These are phyloP conservation scores for Firmiana major DNA, from an alignment of 345 rosid genomes.

Conservation along the genomic window DNA sequence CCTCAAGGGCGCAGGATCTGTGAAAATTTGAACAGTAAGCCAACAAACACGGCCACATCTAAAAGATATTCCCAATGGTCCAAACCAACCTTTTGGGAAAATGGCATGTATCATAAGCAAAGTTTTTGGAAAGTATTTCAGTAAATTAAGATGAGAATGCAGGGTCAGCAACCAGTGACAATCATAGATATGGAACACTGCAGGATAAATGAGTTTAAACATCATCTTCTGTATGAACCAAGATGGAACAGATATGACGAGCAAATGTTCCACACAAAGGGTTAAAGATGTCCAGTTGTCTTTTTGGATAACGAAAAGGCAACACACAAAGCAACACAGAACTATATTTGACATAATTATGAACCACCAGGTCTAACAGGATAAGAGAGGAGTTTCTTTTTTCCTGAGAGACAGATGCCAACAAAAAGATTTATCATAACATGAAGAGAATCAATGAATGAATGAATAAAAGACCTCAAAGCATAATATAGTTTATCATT, in stretches of 20 bases:
- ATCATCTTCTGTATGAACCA: neutral
- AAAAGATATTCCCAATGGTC: too few species aligned
- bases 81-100: neutral
- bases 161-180: neutral
- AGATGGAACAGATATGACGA: neutral
- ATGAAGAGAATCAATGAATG: neutral
- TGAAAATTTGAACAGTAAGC: neutral
- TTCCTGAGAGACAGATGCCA: neutral
- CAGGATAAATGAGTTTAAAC: neutral
- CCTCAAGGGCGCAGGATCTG: neutral
- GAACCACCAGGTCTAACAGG: neutral
- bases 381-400: neutral
- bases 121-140: neutral
- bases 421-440: conserved; percentile 4
- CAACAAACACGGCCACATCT: neutral
- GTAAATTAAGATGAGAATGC: neutral
- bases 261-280: neutral
- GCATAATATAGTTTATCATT: conserved; percentile 9
- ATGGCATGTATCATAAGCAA: neutral
- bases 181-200: neutral
- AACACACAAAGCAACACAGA: neutral
- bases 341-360: neutral
- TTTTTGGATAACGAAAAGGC: neutral
- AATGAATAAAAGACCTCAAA: neutral
- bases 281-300: neutral